Percentiles rank a stretch among this genome's conserved stretches.
phyloP scores from a whole-genome alignment of 1,139 yeast species.

The Geotrichum citri-aurantii region DNA sequence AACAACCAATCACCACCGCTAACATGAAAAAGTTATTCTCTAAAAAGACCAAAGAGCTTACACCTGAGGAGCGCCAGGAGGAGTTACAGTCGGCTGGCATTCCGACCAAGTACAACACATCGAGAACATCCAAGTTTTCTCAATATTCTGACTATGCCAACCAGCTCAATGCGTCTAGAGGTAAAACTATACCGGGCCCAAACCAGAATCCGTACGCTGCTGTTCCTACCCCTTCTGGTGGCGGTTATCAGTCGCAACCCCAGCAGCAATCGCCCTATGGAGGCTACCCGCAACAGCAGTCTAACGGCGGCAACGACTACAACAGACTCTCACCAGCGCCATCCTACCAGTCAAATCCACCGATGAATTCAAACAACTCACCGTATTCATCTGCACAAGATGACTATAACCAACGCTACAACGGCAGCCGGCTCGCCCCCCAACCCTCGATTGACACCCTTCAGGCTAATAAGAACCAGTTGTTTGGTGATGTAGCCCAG shows the following conservation, averaged over 20 bases:
- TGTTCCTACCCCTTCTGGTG: slow-evolving; percentile 12
- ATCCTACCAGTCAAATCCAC: slow-evolving; percentile 11
- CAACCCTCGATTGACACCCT: slow-evolving; percentile 27
- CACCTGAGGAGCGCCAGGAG: slow-evolving; percentile 34
- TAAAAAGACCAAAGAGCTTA: slow-evolving; percentile 34
- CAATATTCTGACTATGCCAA: slow-evolving; percentile 35
- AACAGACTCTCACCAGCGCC: slow-evolving; percentile 34
- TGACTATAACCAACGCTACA: slow-evolving; percentile 26
- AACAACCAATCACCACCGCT: background rate
- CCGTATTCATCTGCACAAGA: slow-evolving; percentile 30
- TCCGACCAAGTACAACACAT: slow-evolving; percentile 22
- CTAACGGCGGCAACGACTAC: slow-evolving; percentile 30
- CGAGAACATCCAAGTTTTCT: slow-evolving; percentile 34
- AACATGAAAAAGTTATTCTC: slow-evolving; percentile 34
- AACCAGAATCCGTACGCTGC: slow-evolving; percentile 35
- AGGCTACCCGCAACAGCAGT: background rate
- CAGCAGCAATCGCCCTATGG: background rate
- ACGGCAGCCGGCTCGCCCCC: slow-evolving; percentile 25
- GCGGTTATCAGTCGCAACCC: background rate
- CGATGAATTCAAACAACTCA: slow-evolving; percentile 16
- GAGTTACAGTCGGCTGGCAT: slow-evolving; percentile 30
- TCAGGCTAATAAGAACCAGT: slow-evolving; percentile 24
- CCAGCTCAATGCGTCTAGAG: slow-evolving; percentile 20
- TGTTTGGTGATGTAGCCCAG: slow-evolving; percentile 18
- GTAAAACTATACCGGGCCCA: slow-evolving; percentile 14